Conservation (phyloP, 148 eudicot genomes). For the Rhododendron ovatum region DNA sequence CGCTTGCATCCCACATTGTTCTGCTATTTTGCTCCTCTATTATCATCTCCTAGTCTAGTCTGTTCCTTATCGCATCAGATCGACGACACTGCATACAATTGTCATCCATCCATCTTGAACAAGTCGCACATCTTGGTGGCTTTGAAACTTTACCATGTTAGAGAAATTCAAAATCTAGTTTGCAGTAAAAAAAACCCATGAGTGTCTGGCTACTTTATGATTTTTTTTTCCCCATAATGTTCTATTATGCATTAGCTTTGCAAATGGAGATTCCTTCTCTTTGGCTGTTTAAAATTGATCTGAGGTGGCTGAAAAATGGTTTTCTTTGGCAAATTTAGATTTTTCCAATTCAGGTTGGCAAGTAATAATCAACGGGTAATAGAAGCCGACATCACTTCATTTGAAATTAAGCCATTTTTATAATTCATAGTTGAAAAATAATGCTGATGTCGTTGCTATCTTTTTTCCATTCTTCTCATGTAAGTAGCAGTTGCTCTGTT, state of each 20-base stretch:
- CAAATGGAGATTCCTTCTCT: not conserved
- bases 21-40: not conserved
- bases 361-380: not conserved
- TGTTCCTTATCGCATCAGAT: not conserved
- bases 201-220: not conserved
- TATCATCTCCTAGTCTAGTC: not conserved
- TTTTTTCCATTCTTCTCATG: not conserved
- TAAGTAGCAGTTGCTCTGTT: not conserved
- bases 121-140: not conserved
- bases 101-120: not conserved
- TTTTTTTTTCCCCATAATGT: not conserved
- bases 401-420: not conserved
- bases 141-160: not conserved
- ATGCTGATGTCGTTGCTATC: not conserved
- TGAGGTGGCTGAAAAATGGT: not conserved
- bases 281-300: not conserved
- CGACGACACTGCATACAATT: not conserved
- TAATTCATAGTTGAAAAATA: not conserved
- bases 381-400: not conserved
- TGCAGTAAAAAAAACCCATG: not conserved
- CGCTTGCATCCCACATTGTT: not conserved
- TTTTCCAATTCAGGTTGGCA: not conserved
- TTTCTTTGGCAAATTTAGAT: not conserved
- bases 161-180: not conserved
- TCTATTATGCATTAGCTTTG: not conserved